Evolutionary conservation across 2,329 filamentous ascomycete genomes (phyloP), one percentile per base, ranked within the genome.

Genomic region (Ceratocystis colombiana): DNA sequence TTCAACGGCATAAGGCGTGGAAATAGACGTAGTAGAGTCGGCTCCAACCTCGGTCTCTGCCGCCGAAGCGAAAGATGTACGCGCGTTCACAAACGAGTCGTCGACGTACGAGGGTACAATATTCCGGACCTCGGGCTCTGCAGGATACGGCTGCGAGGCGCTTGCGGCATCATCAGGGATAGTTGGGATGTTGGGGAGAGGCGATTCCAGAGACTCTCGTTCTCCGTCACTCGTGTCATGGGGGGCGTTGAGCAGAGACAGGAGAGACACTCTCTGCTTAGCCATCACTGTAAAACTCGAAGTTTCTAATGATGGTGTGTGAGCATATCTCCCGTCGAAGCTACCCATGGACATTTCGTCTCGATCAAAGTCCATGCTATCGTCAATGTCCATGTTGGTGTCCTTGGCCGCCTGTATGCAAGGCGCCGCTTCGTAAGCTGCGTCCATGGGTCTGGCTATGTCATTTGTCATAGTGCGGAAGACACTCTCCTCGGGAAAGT

Each of bases 231-330:
- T 8, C 17, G 63, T 30, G 25, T 46, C 41, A 63, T 79, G 77
- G 0, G 82, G 82, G 0, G 80, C 82, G 68, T 85, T 80, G 67
- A 87, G 79, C 5, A 87, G 79, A 2, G 84, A 87, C 17, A 84
- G 76, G 3, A 87, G 77, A 1, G 84, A 87, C 5, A 79, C 80
- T 55, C 83, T 81, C 70, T 80, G 77, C 68, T 83, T 78, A 4
- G 76, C 75, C 15, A 82, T 72, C 22, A 84, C 72, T 50, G 84
- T 84, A 71, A 81, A 82, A 5, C 81, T 74, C 1, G 84, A 84
- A 22, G 83, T 84, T 15, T 87, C 84, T 50, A 83, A 79, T 0
- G 84, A 86, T 12, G 84, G 84, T 1, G 84, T 85, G 68, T 83
- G 78, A 12, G 83, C 79, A 72, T 80, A 85, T 69, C 55, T 65